These are phyloP conservation scores for Saposhnikovia divaricata DNA, from an alignment of 129 eudicot species.

Conservation along the genomic window DNA sequence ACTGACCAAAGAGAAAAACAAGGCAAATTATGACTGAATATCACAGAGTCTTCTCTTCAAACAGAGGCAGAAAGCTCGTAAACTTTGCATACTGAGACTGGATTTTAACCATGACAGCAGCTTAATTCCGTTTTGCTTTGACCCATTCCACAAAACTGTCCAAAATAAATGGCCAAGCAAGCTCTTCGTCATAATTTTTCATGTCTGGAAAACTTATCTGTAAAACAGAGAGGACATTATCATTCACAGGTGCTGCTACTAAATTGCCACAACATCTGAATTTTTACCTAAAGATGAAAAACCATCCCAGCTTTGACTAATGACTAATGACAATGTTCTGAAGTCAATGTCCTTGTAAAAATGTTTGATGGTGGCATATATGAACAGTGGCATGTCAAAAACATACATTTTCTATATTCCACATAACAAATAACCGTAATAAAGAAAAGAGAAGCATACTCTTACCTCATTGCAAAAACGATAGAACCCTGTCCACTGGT, in stretches of 20 bases:
- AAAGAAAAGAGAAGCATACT: neutral
- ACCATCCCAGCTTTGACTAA: neutral
- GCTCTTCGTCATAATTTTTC: conserved; percentile 60
- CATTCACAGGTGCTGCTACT: neutral
- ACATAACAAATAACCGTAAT: neutral
- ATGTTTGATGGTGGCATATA: neutral
- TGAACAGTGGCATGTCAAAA: neutral
- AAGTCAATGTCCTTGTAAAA: neutral
- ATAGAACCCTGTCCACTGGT: conserved; percentile 94
- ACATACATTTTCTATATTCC: neutral
- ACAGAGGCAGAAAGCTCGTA: conserved; percentile 1
- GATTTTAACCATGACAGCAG: neutral
- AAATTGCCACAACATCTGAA: no score
- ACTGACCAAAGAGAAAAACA: neutral
- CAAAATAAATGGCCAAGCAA: conserved; percentile 87
- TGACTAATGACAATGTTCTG: neutral
- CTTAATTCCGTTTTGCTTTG: conserved; percentile 47
- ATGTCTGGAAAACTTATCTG: conserved; percentile 89
- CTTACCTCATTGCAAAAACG: conserved; percentile 87
- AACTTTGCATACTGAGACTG: conserved; percentile 5
- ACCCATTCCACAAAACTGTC: conserved; percentile 95
- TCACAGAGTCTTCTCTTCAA: neutral
- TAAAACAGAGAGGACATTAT: conserved; percentile 10
- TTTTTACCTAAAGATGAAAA: neutral
- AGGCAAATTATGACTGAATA: neutral